Base-by-base conservation (phyloP, 208 protist species). In the Acanthamoeba castellanii region DNA sequence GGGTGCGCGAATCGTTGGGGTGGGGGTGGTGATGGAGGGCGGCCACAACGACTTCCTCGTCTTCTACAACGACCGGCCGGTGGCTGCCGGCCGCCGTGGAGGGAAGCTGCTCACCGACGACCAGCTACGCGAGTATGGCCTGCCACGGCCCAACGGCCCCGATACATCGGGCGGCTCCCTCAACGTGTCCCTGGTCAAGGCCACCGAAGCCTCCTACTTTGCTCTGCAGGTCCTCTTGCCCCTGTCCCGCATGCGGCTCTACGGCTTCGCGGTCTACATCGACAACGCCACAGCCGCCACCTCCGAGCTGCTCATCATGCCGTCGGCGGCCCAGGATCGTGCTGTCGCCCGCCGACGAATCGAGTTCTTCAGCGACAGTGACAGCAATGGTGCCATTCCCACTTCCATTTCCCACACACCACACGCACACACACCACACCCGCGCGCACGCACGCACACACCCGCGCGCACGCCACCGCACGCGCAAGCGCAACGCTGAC, bases 11-110 rank as follows among this genome's bases (percentile, higher is more conserved):
- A 34, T 88, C 8, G 50, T 64, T 6, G 50, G 50, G 22, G 50
- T 88, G 4, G 81, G 81, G 25, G 81, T 88, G 50, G 81, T 88
- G 13, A 88, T 88, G 81, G 81, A 88, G 50, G 81, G 81, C n/a
- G 81, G 81, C 50, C 81, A 88, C 81, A 88, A 88, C 81, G 81
- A 88, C 81, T 88, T 88, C 81, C 81, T 88, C 34, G 81, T 88
- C 50, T 88, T 88, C 81, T 88, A 66, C 81, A 64, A 88, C 81
- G 81, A 64, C 50, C 81, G 20, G 30, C 30, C 0, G 50, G 27
- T 45, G 7, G 81, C 50, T 18, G 81, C 81, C 11, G 27, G 66
- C 66, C 11, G 64, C 25, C 9, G 66, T 30, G 66, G 30, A 0
- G 30, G 2, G 20, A 88, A 88, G 50, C 50, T 88, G 32, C 27